Conservation (phyloP, 2,329 filamentous ascomycete genomes). For the Fusarium compactum region DNA sequence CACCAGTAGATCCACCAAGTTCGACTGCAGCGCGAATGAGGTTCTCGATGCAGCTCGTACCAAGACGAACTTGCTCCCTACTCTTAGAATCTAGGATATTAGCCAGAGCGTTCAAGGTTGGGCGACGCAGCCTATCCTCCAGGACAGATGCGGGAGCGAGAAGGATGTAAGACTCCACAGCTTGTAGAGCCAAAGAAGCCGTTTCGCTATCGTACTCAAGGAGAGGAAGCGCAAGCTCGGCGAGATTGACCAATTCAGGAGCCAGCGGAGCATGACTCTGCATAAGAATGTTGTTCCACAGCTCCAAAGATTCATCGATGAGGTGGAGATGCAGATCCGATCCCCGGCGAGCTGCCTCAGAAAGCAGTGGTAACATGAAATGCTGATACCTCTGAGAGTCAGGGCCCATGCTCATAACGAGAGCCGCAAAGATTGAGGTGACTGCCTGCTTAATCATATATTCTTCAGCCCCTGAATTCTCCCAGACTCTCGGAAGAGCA, state of each 20-base stretch:
- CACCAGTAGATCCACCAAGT: slow-evolving; percentile 70
- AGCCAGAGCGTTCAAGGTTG: slow-evolving; percentile 62
- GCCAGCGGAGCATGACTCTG: slow-evolving; percentile 73
- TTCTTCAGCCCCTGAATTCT: slow-evolving; percentile 80
- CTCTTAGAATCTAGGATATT: slow-evolving; percentile 64
- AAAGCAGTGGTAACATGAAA: slow-evolving; percentile 84
- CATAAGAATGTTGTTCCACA: slow-evolving; percentile 82
- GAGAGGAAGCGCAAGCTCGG: slow-evolving; percentile 72
- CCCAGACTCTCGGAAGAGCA: slow-evolving; percentile 85
- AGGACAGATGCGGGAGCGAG: slow-evolving; percentile 77
- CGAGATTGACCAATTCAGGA: slow-evolving; percentile 71
- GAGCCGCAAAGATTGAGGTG: slow-evolving; percentile 82
- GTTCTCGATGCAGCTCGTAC: slow-evolving; percentile 72
- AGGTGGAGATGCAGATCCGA: slow-evolving; percentile 84
- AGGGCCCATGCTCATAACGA: slow-evolving; percentile 87
- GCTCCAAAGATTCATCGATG: slow-evolving; percentile 89
- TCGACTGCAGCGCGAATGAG: slow-evolving; percentile 72
- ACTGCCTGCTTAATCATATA: slow-evolving; percentile 96
- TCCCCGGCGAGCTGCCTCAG: slow-evolving; percentile 79
- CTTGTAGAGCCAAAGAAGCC: slow-evolving; percentile 70
- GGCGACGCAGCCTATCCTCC: slow-evolving; percentile 65
- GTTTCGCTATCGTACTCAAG: slow-evolving; percentile 75
- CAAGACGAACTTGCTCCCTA: slow-evolving; percentile 68
- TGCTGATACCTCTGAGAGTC: slow-evolving; percentile 82
- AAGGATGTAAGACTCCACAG: slow-evolving; percentile 77